Evolutionary conservation across 192 early-diverging fungal species (phyloP), one percentile per base, ranked within the genome.

Genomic region (Chytriomyces sp.): DNA sequence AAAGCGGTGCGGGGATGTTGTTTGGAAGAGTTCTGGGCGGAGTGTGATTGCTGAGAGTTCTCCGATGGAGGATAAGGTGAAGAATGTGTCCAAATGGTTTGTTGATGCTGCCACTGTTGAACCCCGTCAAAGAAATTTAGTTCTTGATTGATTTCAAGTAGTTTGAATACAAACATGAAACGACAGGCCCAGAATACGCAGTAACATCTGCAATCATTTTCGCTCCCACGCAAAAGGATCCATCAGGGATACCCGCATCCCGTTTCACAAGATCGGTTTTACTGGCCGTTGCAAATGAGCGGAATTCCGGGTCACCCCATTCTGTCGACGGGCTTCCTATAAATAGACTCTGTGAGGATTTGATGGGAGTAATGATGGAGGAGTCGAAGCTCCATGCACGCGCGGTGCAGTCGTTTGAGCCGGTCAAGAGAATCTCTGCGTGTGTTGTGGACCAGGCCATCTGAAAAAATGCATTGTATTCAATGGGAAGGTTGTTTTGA

Each of bases 381-480:
- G 72, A 13, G 23, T 72, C 61, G 49, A 89, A 72, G 10, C 86
- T 67, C 79, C 90, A 91, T 43, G 90, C 82, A 65, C 89, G 82
- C 82, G 86, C 88, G 24, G 85, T 67, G 24, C 83, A 67, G 78
- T 92, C 91, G 67, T 80, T 79, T 23, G 88, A 85, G 1, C 84
- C 91, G 0, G 89, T 90, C 0, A 90, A 50, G 47, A 94, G 61
- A 35, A 91, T 79, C 43, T 92, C 91, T 46, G 83, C 82, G 79
- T 93, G 91, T 0, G 89, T 89, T 16, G 89, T 86, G 48, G 91
- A 92, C 92, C 92, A 94, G 18, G 87, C 80, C 24, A 90, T 63
- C 86, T 87, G 49, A 2, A 2, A 26, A 1, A 4, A 64, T 13
- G 4, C 20, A 35, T 35, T 35, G 28, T n/a, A n/a, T n/a, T n/a